phyloP scores from a whole-genome alignment of 1,139 yeast species.

The Yamadazyma sp. region DNA sequence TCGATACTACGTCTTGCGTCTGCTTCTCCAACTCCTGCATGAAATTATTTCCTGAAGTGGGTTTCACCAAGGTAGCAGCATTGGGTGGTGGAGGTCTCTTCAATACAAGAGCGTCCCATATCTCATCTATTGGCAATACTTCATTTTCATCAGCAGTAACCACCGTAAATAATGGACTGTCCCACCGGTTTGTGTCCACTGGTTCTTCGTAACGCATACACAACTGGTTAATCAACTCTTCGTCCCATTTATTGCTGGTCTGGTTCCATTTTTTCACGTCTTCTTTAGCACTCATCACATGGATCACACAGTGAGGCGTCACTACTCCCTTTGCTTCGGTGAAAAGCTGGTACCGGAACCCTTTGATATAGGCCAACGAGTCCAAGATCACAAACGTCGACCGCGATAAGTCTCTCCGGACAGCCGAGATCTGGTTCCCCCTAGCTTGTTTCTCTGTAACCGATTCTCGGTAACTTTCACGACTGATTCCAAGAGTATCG shows the following conservation, averaged over 20 bases:
- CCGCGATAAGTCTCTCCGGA: constrained; percentile 73
- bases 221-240: constrained; percentile 63
- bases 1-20: constrained; percentile 63
- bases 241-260: constrained; percentile 56
- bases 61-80: constrained; percentile 71
- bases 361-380: constrained; percentile 87
- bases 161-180: constrained; percentile 80
- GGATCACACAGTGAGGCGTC: constrained; percentile 83
- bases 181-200: constrained; percentile 85
- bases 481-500: constrained; percentile 71
- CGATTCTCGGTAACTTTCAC: constrained; percentile 66
- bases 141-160: constrained; percentile 57
- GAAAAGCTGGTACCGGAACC: constrained; percentile 88
- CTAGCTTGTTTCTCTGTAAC: constrained; percentile 76
- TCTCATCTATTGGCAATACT: constrained; percentile 58
- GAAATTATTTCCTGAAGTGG: constrained; percentile 72
- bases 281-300: constrained; percentile 67
- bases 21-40: constrained; percentile 75
- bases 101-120: constrained; percentile 71
- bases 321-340: constrained; percentile 87
- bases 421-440: constrained; percentile 85
- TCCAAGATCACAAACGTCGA: constrained; percentile 79
- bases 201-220: constrained; percentile 94
- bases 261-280: constrained; percentile 65
- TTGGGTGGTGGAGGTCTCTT: constrained; percentile 70